These are phyloP conservation scores for Suillus subaureus DNA, from an alignment of 768 basidiomycete species.

Conservation along the genomic window DNA sequence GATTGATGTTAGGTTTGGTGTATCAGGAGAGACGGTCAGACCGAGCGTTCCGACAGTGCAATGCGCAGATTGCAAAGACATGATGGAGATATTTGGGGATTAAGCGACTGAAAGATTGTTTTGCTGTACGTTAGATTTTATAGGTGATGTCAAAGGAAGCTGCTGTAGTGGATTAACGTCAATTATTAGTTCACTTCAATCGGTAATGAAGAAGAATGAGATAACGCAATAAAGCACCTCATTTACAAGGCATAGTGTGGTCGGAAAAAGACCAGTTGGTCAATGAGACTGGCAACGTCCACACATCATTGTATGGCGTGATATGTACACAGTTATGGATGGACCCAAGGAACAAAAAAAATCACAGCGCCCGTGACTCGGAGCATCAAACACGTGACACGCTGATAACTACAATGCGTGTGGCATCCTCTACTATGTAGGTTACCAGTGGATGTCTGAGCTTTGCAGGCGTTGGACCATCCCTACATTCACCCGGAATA, in stretches of 20 bases:
- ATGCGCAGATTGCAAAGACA: neutral
- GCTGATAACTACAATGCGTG: neutral
- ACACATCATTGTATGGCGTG: neutral
- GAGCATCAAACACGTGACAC: neutral
- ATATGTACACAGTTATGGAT: neutral
- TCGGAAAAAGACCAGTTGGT: neutral
- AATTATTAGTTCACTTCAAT: neutral
- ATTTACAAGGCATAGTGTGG: neutral
- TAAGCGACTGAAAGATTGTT: neutral
- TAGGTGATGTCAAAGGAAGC: neutral
- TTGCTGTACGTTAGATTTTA: neutral
- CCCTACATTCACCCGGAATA: slow-evolving; percentile 22
- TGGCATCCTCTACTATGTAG: neutral
- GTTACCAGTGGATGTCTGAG: too few relatives aligned
- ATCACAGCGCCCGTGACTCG: neutral
- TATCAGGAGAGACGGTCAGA: neutral
- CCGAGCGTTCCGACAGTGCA: neutral
- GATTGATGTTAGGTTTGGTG: neutral
- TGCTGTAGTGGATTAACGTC: neutral
- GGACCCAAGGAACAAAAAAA: neutral
- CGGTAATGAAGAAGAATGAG: slow-evolving; percentile 2
- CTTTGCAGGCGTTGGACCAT: too few relatives aligned
- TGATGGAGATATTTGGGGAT: neutral
- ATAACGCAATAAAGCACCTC: slow-evolving; percentile 8
- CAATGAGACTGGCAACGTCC: neutral